phyloP scores from a whole-genome alignment of 1,284 basidiomycete species.

The Ustilago curta region DNA sequence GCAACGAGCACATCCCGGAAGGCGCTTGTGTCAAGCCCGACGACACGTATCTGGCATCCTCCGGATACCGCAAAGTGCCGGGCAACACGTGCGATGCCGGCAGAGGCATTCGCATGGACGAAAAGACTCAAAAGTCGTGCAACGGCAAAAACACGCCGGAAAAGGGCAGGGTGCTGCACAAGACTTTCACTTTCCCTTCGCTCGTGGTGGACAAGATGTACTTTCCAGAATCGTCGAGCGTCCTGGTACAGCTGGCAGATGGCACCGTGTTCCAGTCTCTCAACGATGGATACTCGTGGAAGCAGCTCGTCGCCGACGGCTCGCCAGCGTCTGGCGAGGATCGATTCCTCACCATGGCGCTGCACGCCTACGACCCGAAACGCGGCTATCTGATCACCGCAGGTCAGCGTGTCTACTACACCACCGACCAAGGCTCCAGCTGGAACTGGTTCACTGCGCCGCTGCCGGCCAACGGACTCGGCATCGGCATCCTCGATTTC shows the following conservation, averaged over 20 bases:
- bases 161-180: conserved; percentile 66
- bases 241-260: conserved; percentile 84
- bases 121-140: conserved; percentile 79
- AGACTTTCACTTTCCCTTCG: conserved; percentile 78
- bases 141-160: conserved; percentile 71
- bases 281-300: conserved; percentile 95
- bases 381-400: conserved; percentile 90
- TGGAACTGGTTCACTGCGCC: conserved; percentile 80
- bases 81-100: conserved; percentile 84
- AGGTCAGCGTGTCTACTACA: conserved; percentile 78
- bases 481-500: conserved; percentile 83
- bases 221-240: conserved; percentile 78
- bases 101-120: conserved; percentile 78
- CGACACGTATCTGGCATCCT: conserved; percentile 83
- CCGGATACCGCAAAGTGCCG: conserved; percentile 90
- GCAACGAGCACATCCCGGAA: conserved; percentile 85
- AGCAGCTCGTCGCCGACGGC: conserved; percentile 72
- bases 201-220: conserved; percentile 83
- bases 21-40: conserved; percentile 77
- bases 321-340: conserved; percentile 61
- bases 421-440: conserved; percentile 79
- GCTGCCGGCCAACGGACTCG: conserved; percentile 81
- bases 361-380: conserved; percentile 82
- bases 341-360: conserved; percentile 78
- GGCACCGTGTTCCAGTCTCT: conserved; percentile 88